phyloP scores from a whole-genome alignment of 2,329 filamentous ascomycete genomes.

The Podosphaera fusca region DNA sequence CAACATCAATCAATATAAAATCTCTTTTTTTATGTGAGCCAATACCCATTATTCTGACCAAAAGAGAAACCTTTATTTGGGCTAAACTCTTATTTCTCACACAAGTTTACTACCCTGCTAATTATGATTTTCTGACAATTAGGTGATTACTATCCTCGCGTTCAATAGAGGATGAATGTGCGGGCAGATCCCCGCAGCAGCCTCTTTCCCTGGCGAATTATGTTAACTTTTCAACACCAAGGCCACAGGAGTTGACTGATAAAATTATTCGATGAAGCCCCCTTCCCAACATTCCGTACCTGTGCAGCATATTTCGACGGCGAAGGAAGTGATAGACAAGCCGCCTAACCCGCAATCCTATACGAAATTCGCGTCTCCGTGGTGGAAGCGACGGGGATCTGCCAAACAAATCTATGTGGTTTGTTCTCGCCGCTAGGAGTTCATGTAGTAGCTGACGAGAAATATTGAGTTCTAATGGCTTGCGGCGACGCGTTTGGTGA shows the following conservation, averaged over 20 bases:
- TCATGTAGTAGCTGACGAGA: not conserved
- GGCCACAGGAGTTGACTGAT: not conserved
- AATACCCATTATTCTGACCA: not conserved
- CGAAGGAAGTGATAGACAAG: not conserved
- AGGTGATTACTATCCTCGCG: not conserved
- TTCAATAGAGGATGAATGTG: not conserved
- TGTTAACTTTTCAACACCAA: not conserved
- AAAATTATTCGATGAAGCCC: not conserved
- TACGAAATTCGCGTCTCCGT: not conserved
- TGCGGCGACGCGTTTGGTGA: not conserved
- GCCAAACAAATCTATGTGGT: not conserved
- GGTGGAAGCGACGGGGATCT: not conserved
- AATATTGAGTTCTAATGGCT: not conserved
- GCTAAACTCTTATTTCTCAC: not conserved
- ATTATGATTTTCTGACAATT: not conserved
- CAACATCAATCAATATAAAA: not conserved
- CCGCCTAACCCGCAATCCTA: not conserved
- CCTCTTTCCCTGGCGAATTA: not conserved
- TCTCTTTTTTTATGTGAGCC: not conserved
- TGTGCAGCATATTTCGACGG: not conserved
- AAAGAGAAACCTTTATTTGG: not conserved
- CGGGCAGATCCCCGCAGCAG: not conserved
- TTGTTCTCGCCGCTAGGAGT: not conserved
- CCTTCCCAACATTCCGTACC: not conserved
- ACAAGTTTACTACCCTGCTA: not conserved